phyloP scores from a whole-genome alignment of 1,139 yeast species.

The Hanseniaspora gamundiae region DNA sequence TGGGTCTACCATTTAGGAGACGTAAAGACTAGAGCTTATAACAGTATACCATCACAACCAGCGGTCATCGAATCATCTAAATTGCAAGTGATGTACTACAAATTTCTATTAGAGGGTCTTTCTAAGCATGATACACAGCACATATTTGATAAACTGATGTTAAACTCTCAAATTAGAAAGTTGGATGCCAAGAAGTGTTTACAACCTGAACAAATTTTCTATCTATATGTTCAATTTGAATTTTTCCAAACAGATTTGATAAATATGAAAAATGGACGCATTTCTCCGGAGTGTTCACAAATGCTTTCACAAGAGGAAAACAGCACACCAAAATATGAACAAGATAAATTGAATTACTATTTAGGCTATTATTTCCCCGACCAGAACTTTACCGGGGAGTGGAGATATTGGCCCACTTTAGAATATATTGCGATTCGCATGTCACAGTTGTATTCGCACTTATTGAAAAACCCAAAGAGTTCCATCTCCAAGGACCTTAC shows the following conservation, averaged over 20 bases:
- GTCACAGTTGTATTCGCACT: constrained; percentile 33
- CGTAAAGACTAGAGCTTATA: constrained; percentile 42
- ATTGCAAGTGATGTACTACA: constrained; percentile 47
- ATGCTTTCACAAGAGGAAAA: neutral
- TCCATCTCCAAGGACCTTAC: constrained; percentile 29
- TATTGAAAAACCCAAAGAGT: neutral
- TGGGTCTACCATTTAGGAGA: constrained; percentile 33
- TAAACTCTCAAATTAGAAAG: constrained; percentile 35
- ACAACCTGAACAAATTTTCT: constrained; percentile 28
- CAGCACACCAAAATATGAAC: neutral
- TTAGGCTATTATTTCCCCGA: neutral
- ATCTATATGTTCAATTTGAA: constrained; percentile 28
- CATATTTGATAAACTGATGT: constrained; percentile 24
- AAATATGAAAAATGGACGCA: constrained; percentile 30
- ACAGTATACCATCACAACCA: constrained; percentile 33
- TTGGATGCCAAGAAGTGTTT: constrained; percentile 40
- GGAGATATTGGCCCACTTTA: constrained; percentile 46
- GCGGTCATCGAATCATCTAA: constrained; percentile 39
- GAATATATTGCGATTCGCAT: constrained; percentile 44
- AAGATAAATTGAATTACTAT: neutral
- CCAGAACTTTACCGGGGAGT: constrained; percentile 14
- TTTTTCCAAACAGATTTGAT: constrained; percentile 33
- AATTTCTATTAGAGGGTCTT: constrained; percentile 31
- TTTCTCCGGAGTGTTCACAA: neutral
- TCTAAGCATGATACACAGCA: constrained; percentile 17